A percentile compares a stretch with the other conserved stretches of the same genome.
phyloP scores from a whole-genome alignment of 2,329 filamentous ascomycete species.

The Cladophialophora immunda region DNA sequence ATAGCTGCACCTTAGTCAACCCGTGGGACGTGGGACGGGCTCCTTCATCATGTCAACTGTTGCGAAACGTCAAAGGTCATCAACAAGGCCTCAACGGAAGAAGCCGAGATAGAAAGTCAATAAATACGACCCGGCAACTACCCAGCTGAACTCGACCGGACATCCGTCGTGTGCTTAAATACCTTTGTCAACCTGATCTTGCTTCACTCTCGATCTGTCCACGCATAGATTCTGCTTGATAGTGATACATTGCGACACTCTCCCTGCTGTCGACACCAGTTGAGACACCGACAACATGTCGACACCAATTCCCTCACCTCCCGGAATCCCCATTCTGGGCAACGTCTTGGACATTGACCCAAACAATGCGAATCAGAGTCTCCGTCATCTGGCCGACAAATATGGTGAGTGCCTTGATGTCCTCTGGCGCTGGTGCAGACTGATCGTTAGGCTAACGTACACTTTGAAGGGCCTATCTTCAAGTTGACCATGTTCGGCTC shows the following conservation, averaged over 20 bases:
- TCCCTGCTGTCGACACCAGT: background rate
- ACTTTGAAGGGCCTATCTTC: slow-evolving; percentile 64
- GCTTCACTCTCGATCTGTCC: background rate
- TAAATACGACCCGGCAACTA: background rate
- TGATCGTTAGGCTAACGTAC: background rate
- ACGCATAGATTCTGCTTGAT: background rate
- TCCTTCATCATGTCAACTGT: background rate
- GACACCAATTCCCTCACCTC: slow-evolving; percentile 60
- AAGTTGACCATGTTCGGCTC: slow-evolving; percentile 62
- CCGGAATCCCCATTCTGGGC: slow-evolving; percentile 60
- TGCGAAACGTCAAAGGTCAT: background rate
- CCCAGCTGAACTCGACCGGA: background rate
- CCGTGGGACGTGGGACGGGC: background rate
- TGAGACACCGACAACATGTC: slow-evolving; percentile 48
- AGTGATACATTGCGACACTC: background rate
- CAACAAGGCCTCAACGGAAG: background rate
- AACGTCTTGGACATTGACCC: slow-evolving; percentile 62
- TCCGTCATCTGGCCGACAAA: slow-evolving; percentile 59
- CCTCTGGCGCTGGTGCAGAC: background rate
- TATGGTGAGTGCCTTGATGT: slow-evolving; percentile 50
- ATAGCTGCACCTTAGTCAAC: slow-evolving; percentile 1
- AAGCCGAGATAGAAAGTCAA: slow-evolving; percentile 1
- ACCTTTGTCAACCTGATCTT: background rate
- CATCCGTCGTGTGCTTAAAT: background rate
- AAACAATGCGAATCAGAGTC: slow-evolving; percentile 60